Conservation (phyloP, 108 stramenopile genomes). For the Cyclotella distinguenda region DNA sequence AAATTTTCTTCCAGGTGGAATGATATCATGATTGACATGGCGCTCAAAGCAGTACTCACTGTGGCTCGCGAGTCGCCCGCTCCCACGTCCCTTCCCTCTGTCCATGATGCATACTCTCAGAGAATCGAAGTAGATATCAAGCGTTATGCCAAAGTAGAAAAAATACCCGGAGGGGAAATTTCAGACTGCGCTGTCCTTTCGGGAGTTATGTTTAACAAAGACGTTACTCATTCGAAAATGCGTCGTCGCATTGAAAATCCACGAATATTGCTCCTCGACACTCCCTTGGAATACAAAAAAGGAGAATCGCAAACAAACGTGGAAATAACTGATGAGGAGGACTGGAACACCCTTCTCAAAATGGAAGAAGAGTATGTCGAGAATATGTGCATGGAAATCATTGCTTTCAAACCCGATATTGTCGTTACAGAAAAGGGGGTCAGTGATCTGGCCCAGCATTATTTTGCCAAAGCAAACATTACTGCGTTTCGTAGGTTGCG, state of each 20-base stretch:
- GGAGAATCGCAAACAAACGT: constrained; percentile 98
- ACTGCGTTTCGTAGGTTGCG: constrained; percentile 97
- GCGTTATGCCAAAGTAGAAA: constrained; percentile 99
- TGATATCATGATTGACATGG: constrained; percentile 96
- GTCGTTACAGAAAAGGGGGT: constrained; percentile 99
- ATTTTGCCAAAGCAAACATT: constrained; percentile 97
- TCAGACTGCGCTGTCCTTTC: constrained; percentile 91
- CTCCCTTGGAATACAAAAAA: constrained; percentile 99
- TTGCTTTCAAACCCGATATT: constrained; percentile 97
- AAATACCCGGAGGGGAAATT: constrained; percentile 99
- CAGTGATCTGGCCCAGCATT: constrained; percentile 99
- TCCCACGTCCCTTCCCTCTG: constrained; percentile 20
- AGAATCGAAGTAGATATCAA: constrained; percentile 96
- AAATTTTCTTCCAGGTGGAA: constrained; percentile 98
- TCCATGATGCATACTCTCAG: constrained; percentile 37
- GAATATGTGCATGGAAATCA: constrained; percentile 98
- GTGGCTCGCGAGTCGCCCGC: constrained; percentile 58
- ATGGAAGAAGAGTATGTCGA: constrained; percentile 99
- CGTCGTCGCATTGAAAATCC: constrained; percentile 97
- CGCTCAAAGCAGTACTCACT: constrained; percentile 92
- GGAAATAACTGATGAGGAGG: constrained; percentile 98
- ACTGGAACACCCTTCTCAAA: constrained; percentile 97
- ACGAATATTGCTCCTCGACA: constrained; percentile 95
- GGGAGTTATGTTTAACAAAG: constrained; percentile 99
- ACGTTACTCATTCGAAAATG: constrained; percentile 98